Conservation (phyloP, 1,284 basidiomycete species). For the Cystobasidium slooffiae region DNA sequence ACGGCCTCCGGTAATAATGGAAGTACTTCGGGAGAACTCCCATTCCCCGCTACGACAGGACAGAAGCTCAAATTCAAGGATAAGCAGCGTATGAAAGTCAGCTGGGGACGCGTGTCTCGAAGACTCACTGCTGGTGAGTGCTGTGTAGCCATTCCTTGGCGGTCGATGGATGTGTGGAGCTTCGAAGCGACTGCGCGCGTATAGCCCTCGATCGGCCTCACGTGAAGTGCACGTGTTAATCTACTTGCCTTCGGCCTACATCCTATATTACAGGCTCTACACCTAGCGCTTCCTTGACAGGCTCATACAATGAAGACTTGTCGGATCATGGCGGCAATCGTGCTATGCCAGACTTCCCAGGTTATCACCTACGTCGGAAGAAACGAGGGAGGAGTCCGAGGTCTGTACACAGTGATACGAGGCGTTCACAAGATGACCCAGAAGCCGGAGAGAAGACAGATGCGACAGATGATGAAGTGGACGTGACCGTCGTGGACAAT, state of each 20-base stretch:
- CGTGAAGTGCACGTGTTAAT: background rate
- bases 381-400: background rate
- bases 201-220: background rate
- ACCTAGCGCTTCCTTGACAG: constrained; percentile 20
- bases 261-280: background rate
- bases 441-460: constrained; percentile 2
- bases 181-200: background rate
- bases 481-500: constrained; percentile 34
- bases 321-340: background rate
- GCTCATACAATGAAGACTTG: constrained; percentile 5
- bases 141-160: background rate
- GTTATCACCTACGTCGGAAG: constrained; percentile 14
- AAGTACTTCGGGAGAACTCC: background rate
- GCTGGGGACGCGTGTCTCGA: constrained; percentile 4
- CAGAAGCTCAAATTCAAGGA: constrained; percentile 17
- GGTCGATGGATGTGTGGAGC: background rate
- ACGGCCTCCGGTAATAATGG: background rate
- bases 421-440: background rate
- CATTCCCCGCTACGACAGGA: constrained; percentile 4
- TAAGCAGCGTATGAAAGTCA: constrained; percentile 7
- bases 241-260: background rate
- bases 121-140: constrained; percentile 13
- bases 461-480: constrained; percentile 17
- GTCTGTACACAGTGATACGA: constrained; percentile 4
- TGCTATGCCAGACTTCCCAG: constrained; percentile 4